Evolutionary conservation across 108 stramenopile species (phyloP).

Genomic region (Bacterosira constricta): DNA sequence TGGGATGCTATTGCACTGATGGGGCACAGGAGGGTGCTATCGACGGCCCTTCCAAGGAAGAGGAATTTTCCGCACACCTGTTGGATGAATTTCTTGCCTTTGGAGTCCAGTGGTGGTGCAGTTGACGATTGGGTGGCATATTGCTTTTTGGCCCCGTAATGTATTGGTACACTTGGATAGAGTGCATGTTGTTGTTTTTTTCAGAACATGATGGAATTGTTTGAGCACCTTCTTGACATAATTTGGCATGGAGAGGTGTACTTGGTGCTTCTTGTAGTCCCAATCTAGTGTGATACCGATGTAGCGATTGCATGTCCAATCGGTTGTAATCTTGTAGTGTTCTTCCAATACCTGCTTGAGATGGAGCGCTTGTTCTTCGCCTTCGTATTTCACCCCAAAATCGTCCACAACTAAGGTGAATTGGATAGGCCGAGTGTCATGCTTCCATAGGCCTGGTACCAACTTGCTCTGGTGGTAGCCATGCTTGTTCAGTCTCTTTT

Average conservation of each 20-base stretch:
- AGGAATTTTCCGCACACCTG: conserved; percentile 42
- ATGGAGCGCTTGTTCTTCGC: conserved; percentile 28
- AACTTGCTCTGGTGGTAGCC: conserved; percentile 12
- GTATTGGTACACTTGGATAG: neutral
- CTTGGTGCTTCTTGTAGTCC: conserved; percentile 38
- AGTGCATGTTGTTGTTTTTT: neutral
- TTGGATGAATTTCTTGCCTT: conserved; percentile 33
- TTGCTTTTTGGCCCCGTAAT: neutral
- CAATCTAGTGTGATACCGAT: conserved; percentile 43
- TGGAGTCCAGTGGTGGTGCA: conserved; percentile 7
- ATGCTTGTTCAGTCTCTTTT: neutral
- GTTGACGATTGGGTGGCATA: neutral
- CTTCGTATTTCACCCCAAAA: neutral
- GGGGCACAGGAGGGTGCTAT: conserved; percentile 32
- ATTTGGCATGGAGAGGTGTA: conserved; percentile 54
- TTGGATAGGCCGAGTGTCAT: neutral
- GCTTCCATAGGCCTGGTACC: neutral
- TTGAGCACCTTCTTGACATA: conserved; percentile 26
- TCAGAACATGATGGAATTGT: neutral
- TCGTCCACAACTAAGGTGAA: neutral
- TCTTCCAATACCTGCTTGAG: conserved; percentile 22
- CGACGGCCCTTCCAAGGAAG: conserved; percentile 47
- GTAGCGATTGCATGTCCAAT: conserved; percentile 33
- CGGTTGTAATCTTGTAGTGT: conserved; percentile 24
- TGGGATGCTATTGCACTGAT: conserved; percentile 24